Evolutionary conservation across 352 stramenopile species (phyloP), one percentile per base, ranked within the genome.

Genomic region (Globisporangium lucens): DNA sequence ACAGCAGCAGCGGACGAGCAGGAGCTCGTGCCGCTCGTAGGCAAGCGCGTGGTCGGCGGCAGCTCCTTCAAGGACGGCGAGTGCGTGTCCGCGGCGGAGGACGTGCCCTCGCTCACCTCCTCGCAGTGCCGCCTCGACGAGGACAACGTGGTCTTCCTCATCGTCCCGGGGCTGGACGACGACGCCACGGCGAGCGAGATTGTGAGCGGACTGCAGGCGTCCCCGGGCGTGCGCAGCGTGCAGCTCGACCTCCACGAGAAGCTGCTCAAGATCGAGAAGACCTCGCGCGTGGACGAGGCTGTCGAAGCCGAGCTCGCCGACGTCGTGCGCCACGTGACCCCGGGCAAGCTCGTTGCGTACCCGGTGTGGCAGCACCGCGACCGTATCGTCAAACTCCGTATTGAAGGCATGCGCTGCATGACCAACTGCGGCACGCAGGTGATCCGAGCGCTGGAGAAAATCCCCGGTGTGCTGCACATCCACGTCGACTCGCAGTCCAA

Each of bases 331-430:
- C 68, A 65, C 17, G 72, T 68, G 29, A 89, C 82, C 2, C 69
- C 79, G 2, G 51, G 67, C 2, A 66, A 78, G n/a, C 66, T 93
- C 27, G 68, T 87, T 4, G 87, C 83, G 29, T 95, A 91, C 61
- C 87, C 87, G 1, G 85, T 95, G 68, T 95, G 87, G 87, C 83
- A 93, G 62, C 83, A 93, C 62, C 79, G 83, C 64, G 85, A 95
- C 55, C 87, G 87, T 60, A 89, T 93, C 47, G 85, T 95, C 59
- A 80, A 74, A 47, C 74, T 95, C 33, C 74, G 74, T 33, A 82
- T 96, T 55, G 78, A 93, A 15, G 89, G 89, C 22, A 95, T 96
- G 87, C 84, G 87, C 57, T 96, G 89, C 70, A 94, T 94, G 83
- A 94, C 79, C 29, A 95, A 94, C 71, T 96, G 89, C 62, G 89